Conservation (phyloP, 2,329 filamentous ascomycete species). For the Rutstroemia sp. region DNA sequence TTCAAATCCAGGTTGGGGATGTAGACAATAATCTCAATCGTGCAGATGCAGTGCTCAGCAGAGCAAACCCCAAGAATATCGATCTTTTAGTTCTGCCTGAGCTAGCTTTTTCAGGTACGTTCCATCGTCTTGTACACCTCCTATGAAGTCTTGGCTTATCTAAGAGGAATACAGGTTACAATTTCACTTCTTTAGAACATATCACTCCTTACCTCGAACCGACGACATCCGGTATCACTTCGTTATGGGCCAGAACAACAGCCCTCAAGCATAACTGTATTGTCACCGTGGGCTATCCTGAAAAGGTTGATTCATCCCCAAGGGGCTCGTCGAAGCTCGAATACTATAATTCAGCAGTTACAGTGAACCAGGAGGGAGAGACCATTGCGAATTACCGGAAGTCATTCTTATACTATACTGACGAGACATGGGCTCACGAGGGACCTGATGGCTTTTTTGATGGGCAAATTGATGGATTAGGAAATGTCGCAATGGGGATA, state of each 20-base stretch:
- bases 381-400: constrained; percentile 55
- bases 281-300: constrained; percentile 69
- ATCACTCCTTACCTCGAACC: constrained; percentile 65
- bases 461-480: constrained; percentile 39
- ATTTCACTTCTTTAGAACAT: constrained; percentile 62
- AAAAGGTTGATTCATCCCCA: constrained; percentile 47
- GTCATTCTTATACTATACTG: constrained; percentile 48
- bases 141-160: too few species aligned
- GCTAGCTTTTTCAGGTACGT: constrained; percentile 62
- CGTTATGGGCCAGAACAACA: constrained; percentile 61
- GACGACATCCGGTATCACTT: constrained; percentile 56
- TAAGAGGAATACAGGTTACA: constrained; percentile 46
- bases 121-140: background rate
- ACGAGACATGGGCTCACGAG: constrained; percentile 55
- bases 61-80: constrained; percentile 44
- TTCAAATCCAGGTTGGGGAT: constrained; percentile 49
- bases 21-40: constrained; percentile 62
- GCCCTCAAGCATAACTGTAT: constrained; percentile 60
- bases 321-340: constrained; percentile 44
- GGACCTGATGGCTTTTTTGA: constrained; percentile 43
- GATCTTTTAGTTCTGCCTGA: constrained; percentile 71
- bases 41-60: constrained; percentile 56
- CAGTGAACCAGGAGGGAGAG: constrained; percentile 53
- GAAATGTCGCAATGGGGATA: constrained; percentile 50
- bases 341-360: constrained; percentile 48